A percentile compares a stretch with the other conserved stretches of the same genome.
Evolutionary conservation across 148 eudicot species (phyloP).

Genomic region (Simmondsia chinensis): DNA sequence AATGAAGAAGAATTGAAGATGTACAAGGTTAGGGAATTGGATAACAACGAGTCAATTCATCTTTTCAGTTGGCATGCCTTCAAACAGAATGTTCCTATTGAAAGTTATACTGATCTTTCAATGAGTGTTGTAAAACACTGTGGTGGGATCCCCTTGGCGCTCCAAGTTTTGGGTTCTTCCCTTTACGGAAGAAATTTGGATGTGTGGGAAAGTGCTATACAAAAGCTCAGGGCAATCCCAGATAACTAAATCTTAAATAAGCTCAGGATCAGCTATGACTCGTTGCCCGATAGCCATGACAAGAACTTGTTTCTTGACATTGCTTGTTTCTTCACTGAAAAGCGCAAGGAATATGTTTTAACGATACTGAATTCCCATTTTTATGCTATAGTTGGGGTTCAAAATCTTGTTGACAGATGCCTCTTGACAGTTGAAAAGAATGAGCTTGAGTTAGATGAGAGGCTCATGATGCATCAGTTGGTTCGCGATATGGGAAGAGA

Average conservation of each 20-base stretch:
- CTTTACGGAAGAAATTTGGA: slow-evolving; percentile 2
- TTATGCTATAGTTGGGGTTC: slow-evolving; percentile 5
- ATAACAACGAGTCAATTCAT: slow-evolving; percentile 1
- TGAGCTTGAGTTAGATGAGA: no score
- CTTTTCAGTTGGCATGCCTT: slow-evolving; percentile 21
- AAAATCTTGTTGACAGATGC: slow-evolving; percentile 6
- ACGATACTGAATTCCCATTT: slow-evolving; percentile 6
- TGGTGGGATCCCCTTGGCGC: slow-evolving; percentile 12
- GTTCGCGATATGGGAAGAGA: slow-evolving; percentile 11
- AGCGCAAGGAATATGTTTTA: slow-evolving; percentile 1
- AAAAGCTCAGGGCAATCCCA: slow-evolving; percentile 4
- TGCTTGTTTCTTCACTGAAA: slow-evolving; percentile 12
- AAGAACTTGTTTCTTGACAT: slow-evolving; percentile 14
- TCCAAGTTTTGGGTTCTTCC: slow-evolving; percentile 14
- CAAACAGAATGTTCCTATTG: slow-evolving; percentile 3
- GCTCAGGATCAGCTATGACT: slow-evolving; percentile 7
- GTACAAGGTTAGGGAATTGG: neutral
- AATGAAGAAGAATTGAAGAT: neutral
- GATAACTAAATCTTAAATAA: neutral
- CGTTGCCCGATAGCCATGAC: slow-evolving; percentile 15
- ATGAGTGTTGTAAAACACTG: neutral
- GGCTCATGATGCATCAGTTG: slow-evolving; percentile 8
- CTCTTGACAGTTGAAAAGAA: neutral
- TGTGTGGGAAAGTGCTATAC: slow-evolving; percentile 10
- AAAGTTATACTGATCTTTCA: slow-evolving; percentile 8